A percentile compares a stretch with the other conserved stretches of the same genome.
Evolutionary conservation across 331 rosid species (phyloP).

Genomic region (Stylosanthes scabra): DNA sequence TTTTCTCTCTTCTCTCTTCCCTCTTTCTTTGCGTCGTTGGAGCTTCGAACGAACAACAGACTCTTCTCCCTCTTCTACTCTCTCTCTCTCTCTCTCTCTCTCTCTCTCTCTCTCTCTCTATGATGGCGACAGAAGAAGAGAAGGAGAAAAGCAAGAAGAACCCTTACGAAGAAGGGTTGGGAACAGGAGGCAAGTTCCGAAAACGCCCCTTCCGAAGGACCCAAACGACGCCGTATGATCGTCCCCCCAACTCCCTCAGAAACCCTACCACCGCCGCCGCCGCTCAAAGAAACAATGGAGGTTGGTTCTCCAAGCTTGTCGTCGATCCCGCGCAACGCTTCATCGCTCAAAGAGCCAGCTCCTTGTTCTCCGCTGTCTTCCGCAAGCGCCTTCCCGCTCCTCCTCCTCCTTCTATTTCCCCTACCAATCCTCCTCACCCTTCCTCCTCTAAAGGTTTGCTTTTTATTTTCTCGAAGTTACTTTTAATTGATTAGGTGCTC

Average conservation of each 20-base stretch:
- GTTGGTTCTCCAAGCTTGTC: conserved; percentile 86
- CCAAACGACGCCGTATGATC: conserved; percentile 86
- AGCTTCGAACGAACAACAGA: background rate
- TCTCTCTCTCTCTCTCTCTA: background rate
- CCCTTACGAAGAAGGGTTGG: conserved; percentile 60
- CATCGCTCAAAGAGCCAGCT: conserved; percentile 64
- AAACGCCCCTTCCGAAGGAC: conserved; percentile 67
- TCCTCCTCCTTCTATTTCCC: conserved; percentile 38
- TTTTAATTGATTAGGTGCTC: background rate
- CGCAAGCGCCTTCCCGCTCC: conserved; percentile 73
- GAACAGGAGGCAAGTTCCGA: conserved; percentile 88
- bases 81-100: background rate
- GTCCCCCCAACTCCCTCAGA: conserved; percentile 62
- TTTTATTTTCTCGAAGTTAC: background rate
- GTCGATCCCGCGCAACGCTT: conserved; percentile 94
- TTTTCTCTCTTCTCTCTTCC: background rate
- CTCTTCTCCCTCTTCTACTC: background rate
- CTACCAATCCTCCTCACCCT: conserved; percentile 13
- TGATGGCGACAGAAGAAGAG: conserved; percentile 71
- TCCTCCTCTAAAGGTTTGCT: conserved; percentile 47
- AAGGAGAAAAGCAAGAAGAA: conserved; percentile 46
- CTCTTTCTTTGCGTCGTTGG: conserved; percentile 24
- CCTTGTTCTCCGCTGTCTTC: conserved; percentile 73
- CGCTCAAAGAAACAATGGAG: conserved; percentile 35
- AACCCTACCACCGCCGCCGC: conserved; percentile 42